Evolutionary conservation across 306 rosid species (phyloP).

Genomic region (Fragaria ananassa): DNA sequence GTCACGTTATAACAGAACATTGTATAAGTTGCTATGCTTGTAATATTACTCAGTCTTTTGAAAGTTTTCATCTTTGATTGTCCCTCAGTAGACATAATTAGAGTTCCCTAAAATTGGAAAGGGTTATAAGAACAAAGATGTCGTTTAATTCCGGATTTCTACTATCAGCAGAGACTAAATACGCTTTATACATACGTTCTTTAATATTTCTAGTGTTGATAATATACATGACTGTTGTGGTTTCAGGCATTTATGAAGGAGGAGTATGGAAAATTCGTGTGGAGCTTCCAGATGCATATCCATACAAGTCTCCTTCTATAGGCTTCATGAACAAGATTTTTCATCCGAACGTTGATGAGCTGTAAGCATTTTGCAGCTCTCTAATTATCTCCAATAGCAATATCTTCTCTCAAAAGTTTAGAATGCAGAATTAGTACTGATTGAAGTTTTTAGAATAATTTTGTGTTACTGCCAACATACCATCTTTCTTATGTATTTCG

Average conservation of each 20-base stretch:
- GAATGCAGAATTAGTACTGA: background rate
- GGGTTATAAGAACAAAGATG: background rate
- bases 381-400: background rate
- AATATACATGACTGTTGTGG: conserved; percentile 19
- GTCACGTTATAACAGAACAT: background rate
- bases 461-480: conserved; percentile 10
- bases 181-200: background rate
- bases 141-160: background rate
- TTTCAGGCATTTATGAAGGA: conserved; percentile 89
- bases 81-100: background rate
- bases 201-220: conserved; percentile 6
- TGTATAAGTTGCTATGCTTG: background rate
- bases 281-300: conserved; percentile 97
- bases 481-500: conserved; percentile 2
- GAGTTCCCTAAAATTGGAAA: background rate
- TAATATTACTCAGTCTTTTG: background rate
- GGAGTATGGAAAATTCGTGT: conserved; percentile 97
- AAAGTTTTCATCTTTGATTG: background rate
- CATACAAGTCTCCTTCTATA: conserved; percentile 93
- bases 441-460: conserved; percentile 4
- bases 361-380: conserved; percentile 55
- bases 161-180: background rate
- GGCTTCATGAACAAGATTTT: conserved; percentile 94
- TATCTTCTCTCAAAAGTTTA: background rate
- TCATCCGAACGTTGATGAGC: conserved; percentile 97